Conservation (phyloP, 2,329 filamentous ascomycete genomes). For the Cercospora sp. region DNA sequence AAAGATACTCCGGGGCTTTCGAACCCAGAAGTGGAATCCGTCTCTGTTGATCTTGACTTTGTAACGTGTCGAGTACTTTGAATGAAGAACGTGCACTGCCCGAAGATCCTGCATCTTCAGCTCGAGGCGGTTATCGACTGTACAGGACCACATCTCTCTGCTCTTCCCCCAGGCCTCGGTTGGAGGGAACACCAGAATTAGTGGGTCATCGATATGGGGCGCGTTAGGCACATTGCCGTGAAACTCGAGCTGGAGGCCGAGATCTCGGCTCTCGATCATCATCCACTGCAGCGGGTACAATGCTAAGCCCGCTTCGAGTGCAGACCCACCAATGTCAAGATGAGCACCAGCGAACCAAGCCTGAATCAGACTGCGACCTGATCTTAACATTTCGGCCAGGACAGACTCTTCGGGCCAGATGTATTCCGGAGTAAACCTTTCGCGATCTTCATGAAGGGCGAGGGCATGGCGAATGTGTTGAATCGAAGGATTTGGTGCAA, state of each 20-base stretch:
- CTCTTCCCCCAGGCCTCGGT: conserved; percentile 11
- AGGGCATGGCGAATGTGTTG: conserved; percentile 43
- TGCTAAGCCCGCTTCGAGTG: conserved; percentile 41
- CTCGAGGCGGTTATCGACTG: conserved; percentile 24
- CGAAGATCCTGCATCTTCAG: conserved; percentile 31
- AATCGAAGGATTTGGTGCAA: conserved; percentile 40
- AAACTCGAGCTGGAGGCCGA: conserved; percentile 19
- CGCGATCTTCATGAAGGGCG: conserved; percentile 43
- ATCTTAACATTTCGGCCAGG: conserved; percentile 16
- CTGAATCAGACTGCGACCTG: conserved; percentile 38
- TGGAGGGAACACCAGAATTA: conserved; percentile 25
- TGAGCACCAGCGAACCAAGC: conserved; percentile 46
- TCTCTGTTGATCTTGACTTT: conserved; percentile 9
- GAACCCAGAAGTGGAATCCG: conserved; percentile 5
- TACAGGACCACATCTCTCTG: conserved; percentile 21
- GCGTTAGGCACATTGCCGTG: conserved; percentile 9
- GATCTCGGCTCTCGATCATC: conserved; percentile 36
- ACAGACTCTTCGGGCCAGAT: conserved; percentile 29
- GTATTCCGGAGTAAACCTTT: conserved; percentile 33
- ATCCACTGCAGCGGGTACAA: conserved; percentile 49
- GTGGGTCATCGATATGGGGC: conserved; percentile 11
- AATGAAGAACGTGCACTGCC: conserved; percentile 25
- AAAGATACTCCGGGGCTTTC: conserved; percentile 18
- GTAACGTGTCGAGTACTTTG: not conserved
- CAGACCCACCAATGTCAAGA: conserved; percentile 42